Evolutionary conservation across 106 monocot genomes (phyloP), one percentile per base, ranked within the genome.

Genomic region (Hemerocallis citrina): DNA sequence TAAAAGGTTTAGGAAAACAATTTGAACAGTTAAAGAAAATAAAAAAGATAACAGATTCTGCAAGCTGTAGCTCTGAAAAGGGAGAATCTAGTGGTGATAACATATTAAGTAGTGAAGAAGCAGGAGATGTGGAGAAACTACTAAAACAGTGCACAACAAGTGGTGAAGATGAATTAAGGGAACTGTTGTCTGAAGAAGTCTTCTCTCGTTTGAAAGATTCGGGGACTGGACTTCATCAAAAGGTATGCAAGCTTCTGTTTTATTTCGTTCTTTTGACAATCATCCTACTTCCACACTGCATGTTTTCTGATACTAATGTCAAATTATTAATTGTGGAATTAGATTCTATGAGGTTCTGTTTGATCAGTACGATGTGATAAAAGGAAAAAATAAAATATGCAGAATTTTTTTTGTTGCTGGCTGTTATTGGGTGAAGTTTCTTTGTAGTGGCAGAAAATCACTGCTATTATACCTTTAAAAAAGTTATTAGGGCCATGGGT

Each of bases 1-100:
- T 95, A 22, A 89, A 84, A 70, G 95, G 95, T 63, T 80, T 95
- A 37, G 95, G 95, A 21, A 82, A 75, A 52, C 68, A 82, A 57
- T 89, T 93, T 68, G 94, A 77, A 52, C 89, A 68, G 34, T 54
- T 95, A 31, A 86, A 82, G 68, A 84, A 64, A 54, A 74, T 86
- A 59, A 95, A 81, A 62, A 89, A 71, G 83, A 88, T 74, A 45
- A 41, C 41, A 29, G 61, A 78, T 51, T 3, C 14, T 55, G 2
- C 49, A 9, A 66, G 29, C 48, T 33, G 50, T 52, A 67, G 5
- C 13, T 31, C 61, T 50, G 75, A 61, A 6, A 68, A 69, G 57
- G 69, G 71, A 64, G 63, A 58, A 31, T 63, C 55, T 61, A 34
- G 7, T 24, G 39, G 19, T 40, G 46, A 40, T 25, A 42, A 39